Conservation (phyloP, 73 alveolate genomes). For the Paramecium octaurelia region DNA sequence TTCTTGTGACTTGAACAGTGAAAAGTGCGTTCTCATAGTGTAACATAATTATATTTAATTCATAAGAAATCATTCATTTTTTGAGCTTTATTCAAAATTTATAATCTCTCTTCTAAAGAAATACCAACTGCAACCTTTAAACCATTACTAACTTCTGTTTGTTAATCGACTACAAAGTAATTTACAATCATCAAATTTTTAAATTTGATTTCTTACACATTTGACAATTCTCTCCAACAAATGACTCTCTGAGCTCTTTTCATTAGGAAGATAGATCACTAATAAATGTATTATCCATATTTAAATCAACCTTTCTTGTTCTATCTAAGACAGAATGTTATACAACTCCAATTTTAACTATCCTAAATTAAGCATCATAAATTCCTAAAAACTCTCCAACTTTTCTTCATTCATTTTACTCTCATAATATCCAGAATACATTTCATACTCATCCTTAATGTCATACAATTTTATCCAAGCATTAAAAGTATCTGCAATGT, state of each 20-base stretch:
- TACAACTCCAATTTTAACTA: neutral
- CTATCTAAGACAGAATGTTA: neutral
- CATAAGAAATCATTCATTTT: neutral
- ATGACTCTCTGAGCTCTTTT: neutral
- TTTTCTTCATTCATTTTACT: neutral
- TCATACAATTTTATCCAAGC: neutral
- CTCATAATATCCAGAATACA: neutral
- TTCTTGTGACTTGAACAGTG: slow-evolving; percentile 1
- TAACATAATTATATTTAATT: neutral
- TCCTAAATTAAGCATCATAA: neutral
- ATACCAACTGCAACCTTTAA: neutral
- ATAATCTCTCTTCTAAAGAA: neutral
- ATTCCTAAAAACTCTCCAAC: neutral
- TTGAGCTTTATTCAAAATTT: neutral
- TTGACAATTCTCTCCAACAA: neutral
- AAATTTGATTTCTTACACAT: neutral
- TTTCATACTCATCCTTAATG: neutral
- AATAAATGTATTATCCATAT: neutral
- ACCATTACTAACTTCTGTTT: neutral
- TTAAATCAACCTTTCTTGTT: neutral
- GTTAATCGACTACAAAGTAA: neutral
- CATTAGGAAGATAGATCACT: neutral
- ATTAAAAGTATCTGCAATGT: neutral
- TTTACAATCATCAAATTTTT: neutral
- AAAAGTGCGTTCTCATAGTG: slow-evolving; percentile 20